Conservation (phyloP, 202 grass and related monocot genomes). For the Elaeis oleifera region DNA sequence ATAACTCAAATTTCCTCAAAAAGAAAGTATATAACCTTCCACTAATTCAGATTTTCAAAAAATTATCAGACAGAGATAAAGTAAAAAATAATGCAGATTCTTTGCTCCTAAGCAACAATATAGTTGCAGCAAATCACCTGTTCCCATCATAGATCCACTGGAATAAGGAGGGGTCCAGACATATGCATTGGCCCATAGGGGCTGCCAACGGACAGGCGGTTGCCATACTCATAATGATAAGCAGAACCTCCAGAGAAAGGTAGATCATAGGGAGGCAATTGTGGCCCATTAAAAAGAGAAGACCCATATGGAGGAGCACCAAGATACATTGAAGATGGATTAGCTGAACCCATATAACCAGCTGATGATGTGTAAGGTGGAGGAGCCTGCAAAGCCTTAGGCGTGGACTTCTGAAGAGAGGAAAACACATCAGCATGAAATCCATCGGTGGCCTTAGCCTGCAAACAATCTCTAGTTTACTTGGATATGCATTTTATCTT, state of each 20-base stretch:
- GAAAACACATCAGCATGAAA: conserved; percentile 14
- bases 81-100: neutral
- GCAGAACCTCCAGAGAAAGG: conserved; percentile 56
- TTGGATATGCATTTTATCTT: too few relatives aligned
- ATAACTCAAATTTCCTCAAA: neutral
- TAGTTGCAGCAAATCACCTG: conserved; percentile 29
- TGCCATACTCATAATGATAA: conserved; percentile 58
- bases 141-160: conserved; percentile 47
- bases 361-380: conserved; percentile 33
- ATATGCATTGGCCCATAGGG: conserved; percentile 56
- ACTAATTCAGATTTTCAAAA: neutral
- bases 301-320: conserved; percentile 42
- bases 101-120: too few relatives aligned
- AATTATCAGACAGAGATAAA: neutral
- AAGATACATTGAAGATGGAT: conserved; percentile 61
- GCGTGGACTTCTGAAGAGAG: conserved; percentile 32
- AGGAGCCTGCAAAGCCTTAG: conserved; percentile 41
- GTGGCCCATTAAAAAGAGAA: conserved; percentile 42
- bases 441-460: conserved; percentile 19
- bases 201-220: conserved; percentile 51
- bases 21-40: neutral
- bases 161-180: conserved; percentile 47
- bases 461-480: too few relatives aligned
- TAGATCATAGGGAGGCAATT: conserved; percentile 43
- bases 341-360: conserved; percentile 46